Conservation (phyloP, 805 yeast species). For the Nakazawaea molendinolei region DNA sequence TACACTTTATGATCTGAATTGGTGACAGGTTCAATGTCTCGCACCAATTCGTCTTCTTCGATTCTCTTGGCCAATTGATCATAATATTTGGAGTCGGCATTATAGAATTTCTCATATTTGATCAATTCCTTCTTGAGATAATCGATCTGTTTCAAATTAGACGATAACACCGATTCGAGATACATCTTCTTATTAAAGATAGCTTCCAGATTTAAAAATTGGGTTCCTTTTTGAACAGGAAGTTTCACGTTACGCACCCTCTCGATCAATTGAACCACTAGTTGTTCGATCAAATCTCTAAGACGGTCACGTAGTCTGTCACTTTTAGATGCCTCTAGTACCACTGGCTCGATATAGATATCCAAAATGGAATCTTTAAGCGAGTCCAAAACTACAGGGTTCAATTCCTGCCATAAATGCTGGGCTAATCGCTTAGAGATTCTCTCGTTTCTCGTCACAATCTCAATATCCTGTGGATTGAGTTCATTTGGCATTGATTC, state of each 20-base stretch:
- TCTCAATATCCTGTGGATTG: constrained; percentile 3
- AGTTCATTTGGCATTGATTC: background rate
- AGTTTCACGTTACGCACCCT: constrained; percentile 4
- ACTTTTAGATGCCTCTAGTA: constrained; percentile 3
- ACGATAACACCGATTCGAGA: constrained; percentile 10
- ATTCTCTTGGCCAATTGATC: constrained; percentile 2
- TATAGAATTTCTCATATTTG: constrained; percentile 4
- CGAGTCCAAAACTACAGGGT: background rate
- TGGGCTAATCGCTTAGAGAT: constrained; percentile 5
- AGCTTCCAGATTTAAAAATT: constrained; percentile 3
- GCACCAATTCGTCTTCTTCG: constrained; percentile 1
- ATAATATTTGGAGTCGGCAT: constrained; percentile 5
- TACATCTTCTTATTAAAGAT: constrained; percentile 6
- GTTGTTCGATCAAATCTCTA: constrained; percentile 6
- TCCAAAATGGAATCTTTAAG: constrained; percentile 4
- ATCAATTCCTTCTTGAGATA: constrained; percentile 9
- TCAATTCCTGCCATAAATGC: constrained; percentile 9
- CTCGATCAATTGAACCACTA: constrained; percentile 1
- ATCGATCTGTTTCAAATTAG: constrained; percentile 10
- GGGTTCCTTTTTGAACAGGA: background rate
- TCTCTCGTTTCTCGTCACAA: constrained; percentile 5
- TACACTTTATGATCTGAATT: constrained; percentile 4
- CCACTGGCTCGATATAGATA: constrained; percentile 8
- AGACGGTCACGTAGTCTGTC: constrained; percentile 9
- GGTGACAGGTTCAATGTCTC: background rate